Evolutionary conservation across 306 rosid genomes (phyloP).

Genomic region (Sicyos baderoa): DNA sequence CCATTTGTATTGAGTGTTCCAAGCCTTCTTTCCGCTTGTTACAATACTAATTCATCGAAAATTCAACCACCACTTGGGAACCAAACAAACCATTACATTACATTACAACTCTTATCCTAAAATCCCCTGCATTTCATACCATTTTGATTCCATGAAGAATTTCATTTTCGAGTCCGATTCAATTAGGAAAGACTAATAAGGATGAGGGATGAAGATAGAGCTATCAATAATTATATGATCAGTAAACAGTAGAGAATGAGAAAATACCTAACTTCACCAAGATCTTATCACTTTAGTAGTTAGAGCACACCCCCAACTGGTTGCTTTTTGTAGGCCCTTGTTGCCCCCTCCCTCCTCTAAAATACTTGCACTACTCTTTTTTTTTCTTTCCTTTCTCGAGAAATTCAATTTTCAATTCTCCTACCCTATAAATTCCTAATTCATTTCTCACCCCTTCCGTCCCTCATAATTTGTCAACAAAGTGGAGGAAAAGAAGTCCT

Average conservation of each 20-base stretch:
- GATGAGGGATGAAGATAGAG: too few relatives aligned
- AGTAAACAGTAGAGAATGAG: conserved; percentile 35
- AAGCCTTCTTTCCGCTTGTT: not conserved
- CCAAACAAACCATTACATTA: not conserved
- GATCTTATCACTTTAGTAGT: conserved; percentile 64
- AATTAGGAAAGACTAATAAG: too few relatives aligned
- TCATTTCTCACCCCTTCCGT: not conserved
- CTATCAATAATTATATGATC: conserved; percentile 21
- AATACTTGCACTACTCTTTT: not conserved
- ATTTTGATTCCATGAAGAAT: too few relatives aligned
- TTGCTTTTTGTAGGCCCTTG: conserved; percentile 42
- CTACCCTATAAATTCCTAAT: too few relatives aligned
- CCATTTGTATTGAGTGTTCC: not conserved
- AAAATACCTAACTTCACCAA: conserved; percentile 61
- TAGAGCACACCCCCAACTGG: conserved; percentile 38
- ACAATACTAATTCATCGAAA: conserved; percentile 11
- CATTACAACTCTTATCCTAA: not conserved
- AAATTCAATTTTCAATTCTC: not conserved
- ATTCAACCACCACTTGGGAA: not conserved
- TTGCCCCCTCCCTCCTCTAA: conserved; percentile 30
- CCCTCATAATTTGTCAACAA: conserved; percentile 8
- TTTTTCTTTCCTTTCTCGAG: conserved; percentile 3
- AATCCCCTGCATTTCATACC: too few relatives aligned
- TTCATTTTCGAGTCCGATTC: too few relatives aligned
- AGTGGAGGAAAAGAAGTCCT: not conserved